These are phyloP conservation scores for Trametes polyzona DNA, from an alignment of 1,284 basidiomycete species.

Conservation along the genomic window DNA sequence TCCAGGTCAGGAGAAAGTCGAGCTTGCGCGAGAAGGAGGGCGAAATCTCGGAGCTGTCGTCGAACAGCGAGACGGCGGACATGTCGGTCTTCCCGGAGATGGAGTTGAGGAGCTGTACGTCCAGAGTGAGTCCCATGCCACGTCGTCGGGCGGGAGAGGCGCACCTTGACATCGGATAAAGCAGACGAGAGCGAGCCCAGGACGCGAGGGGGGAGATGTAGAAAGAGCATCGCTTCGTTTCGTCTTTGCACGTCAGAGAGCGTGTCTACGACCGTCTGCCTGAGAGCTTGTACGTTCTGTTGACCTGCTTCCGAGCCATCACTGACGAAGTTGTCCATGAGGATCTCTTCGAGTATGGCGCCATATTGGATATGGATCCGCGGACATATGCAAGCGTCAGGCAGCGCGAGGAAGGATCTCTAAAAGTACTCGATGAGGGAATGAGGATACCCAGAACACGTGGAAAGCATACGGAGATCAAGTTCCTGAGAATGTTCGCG, in stretches of 20 bases:
- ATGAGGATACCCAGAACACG: not conserved
- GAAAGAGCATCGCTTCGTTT: constrained; percentile 80
- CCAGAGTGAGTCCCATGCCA: not conserved
- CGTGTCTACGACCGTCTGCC: constrained; percentile 50
- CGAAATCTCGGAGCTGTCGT: constrained; percentile 46
- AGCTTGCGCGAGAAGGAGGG: constrained; percentile 69
- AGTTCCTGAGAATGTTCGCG: constrained; percentile 53
- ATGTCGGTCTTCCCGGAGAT: constrained; percentile 76
- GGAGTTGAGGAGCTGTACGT: constrained; percentile 76
- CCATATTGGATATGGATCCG: constrained; percentile 63
- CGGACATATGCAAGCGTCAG: constrained; percentile 78
- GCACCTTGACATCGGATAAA: constrained; percentile 64
- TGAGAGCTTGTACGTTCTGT: constrained; percentile 46
- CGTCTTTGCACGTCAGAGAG: constrained; percentile 64
- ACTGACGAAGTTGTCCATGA: constrained; percentile 45
- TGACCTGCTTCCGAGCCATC: constrained; percentile 41
- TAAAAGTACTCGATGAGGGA: constrained; percentile 32
- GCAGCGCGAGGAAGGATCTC: constrained; percentile 65
- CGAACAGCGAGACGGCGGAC: constrained; percentile 64
- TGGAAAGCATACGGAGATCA: constrained; percentile 59
- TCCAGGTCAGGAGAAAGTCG: constrained; percentile 85
- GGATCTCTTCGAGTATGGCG: constrained; percentile 46
- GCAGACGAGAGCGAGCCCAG: constrained; percentile 45
- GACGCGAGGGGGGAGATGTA: constrained; percentile 61
- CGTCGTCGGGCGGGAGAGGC: not conserved